Base-by-base conservation (phyloP, 345 rosid species). In the Ceriops tagal region DNA sequence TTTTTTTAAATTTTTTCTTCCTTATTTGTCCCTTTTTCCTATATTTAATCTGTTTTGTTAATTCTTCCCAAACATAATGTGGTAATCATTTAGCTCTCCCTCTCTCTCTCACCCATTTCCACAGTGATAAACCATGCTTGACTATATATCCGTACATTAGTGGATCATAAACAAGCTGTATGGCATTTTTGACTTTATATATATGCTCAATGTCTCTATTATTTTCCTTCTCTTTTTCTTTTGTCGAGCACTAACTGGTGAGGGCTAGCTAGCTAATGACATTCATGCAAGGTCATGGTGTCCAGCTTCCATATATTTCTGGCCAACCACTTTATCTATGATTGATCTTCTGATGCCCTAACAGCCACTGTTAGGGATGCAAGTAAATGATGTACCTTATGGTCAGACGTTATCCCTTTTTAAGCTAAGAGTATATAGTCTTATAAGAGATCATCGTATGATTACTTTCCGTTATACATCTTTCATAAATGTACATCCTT, bases 241-340 rank as follows among this genome's bases (percentile, higher is more conserved):
- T 6, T n/a, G 49, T 18, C 5, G 39, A 35, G 70, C 61, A 55
- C 71, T 66, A 3, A 15, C 67, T 62, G 34, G 78, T 73, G 73
- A 58, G 67, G 26, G 26, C 26, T 24, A 24, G 43, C 58, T 61
- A 58, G 51, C 64, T 56, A 72, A 70, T 69, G 46, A 2, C 64
- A 34, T 53, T 49, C 28, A 71, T 43, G 49, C 16, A 43, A 62
- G n/a, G 46, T 67, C 53, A 20, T 79, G 76, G 31, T 35, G 53
- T 77, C 77, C 81, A 77, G 79, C 74, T 69, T 62, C 68, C 47
- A 35, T 46, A 71, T 20, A 39, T 24, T 59, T 22, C 18, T 70
- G 35, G 55, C 30, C 59, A 32, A 1, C 66, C 49, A 71, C 66
- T 67, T 53, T 28, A 46, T 66, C 6, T 32, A 51, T 62, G 22